Evolutionary conservation across 495 filamentous ascomycete species (phyloP).

Genomic region (Chaetomium fimeti): DNA sequence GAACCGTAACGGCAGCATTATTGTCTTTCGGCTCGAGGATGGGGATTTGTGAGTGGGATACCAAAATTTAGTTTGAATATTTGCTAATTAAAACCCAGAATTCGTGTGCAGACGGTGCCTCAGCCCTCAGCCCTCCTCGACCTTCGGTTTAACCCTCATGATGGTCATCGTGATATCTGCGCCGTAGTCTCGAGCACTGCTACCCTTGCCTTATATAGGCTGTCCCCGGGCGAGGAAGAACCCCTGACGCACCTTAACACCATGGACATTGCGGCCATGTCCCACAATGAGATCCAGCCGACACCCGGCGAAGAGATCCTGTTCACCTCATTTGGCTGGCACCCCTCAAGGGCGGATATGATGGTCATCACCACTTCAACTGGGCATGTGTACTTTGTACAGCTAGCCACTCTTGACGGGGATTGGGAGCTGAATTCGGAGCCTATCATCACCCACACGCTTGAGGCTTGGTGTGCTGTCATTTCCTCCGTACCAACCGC

Average conservation of each 20-base stretch:
- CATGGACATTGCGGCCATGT: slow-evolving; percentile 30
- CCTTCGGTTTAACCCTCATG: slow-evolving; percentile 69
- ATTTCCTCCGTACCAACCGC: slow-evolving; percentile 41
- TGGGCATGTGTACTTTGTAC: slow-evolving; percentile 56
- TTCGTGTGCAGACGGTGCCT: slow-evolving; percentile 48
- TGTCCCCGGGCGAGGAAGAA: slow-evolving; percentile 25
- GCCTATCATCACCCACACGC: slow-evolving; percentile 44
- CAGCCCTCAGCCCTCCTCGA: slow-evolving; percentile 77
- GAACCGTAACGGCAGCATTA: slow-evolving; percentile 68
- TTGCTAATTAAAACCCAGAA: slow-evolving; percentile 30
- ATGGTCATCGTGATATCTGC: slow-evolving; percentile 50
- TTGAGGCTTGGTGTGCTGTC: slow-evolving; percentile 68
- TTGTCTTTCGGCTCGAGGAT: slow-evolving; percentile 58
- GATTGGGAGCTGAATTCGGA: slow-evolving; percentile 27
- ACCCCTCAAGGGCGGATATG: slow-evolving; percentile 49
- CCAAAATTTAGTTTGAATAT: not conserved
- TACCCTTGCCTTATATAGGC: slow-evolving; percentile 62
- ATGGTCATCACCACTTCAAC: slow-evolving; percentile 70
- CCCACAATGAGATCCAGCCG: slow-evolving; percentile 24
- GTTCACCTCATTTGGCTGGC: slow-evolving; percentile 70
- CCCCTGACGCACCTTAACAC: slow-evolving; percentile 38
- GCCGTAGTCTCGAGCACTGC: slow-evolving; percentile 74
- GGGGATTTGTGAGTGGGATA: slow-evolving; percentile 51
- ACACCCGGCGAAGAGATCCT: slow-evolving; percentile 54
- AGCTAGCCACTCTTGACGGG: slow-evolving; percentile 33